phyloP scores from a whole-genome alignment of 1,139 yeast species.

The Wickerhamiella infanticola region DNA sequence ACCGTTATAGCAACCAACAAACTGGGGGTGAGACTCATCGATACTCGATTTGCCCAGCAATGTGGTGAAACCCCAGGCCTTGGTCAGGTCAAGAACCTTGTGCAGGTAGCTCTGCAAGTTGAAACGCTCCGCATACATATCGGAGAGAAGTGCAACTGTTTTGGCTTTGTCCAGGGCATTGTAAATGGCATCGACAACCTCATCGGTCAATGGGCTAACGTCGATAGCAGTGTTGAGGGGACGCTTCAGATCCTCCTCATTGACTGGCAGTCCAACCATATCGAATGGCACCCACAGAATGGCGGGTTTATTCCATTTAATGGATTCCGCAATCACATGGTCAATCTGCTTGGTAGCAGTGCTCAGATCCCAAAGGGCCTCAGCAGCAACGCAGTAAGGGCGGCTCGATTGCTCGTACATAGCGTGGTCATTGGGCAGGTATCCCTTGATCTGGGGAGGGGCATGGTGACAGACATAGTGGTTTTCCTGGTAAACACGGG shows the following conservation, averaged over 20 bases:
- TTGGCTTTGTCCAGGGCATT: slow-evolving; percentile 34
- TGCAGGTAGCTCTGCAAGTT: slow-evolving; percentile 27
- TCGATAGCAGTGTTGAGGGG: slow-evolving; percentile 16
- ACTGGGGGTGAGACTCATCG: slow-evolving; percentile 44
- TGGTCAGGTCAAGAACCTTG: slow-evolving; percentile 31
- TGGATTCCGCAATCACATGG: slow-evolving; percentile 40
- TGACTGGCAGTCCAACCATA: slow-evolving; percentile 30
- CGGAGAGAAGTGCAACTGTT: slow-evolving; percentile 51
- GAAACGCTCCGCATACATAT: slow-evolving; percentile 47
- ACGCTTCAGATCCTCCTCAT: slow-evolving; percentile 7
- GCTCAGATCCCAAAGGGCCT: slow-evolving; percentile 35
- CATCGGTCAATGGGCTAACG: slow-evolving; percentile 20
- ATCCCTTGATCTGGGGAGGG: slow-evolving; percentile 30
- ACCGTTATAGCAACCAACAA: slow-evolving; percentile 53
- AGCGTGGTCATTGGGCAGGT: slow-evolving; percentile 39
- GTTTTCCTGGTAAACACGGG: slow-evolving; percentile 30
- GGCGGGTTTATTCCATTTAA: slow-evolving; percentile 56
- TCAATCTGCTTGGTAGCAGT: slow-evolving; percentile 47
- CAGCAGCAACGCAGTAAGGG: slow-evolving; percentile 44
- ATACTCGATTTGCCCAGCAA: slow-evolving; percentile 40
- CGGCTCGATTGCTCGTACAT: slow-evolving; percentile 48
- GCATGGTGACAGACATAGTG: slow-evolving; percentile 45
- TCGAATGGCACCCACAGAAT: slow-evolving; percentile 64
- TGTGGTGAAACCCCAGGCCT: slow-evolving; percentile 33
- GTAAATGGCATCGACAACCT: slow-evolving; percentile 33